Conservation (phyloP, 768 basidiomycete species). For the Scleroderma bovista region DNA sequence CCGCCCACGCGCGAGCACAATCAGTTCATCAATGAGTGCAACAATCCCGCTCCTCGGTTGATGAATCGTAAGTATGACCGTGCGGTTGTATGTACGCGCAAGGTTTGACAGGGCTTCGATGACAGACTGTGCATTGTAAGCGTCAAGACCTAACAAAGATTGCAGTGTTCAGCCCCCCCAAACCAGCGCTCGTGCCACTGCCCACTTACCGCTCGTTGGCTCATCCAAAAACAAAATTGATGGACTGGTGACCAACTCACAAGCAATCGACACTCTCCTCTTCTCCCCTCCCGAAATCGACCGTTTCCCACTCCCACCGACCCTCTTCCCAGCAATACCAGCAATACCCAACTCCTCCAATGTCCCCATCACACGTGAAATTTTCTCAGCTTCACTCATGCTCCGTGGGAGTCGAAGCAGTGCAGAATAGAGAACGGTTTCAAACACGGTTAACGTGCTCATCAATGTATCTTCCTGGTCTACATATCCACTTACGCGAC, state of each 20-base stretch:
- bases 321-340: conserved; percentile 82
- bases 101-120: conserved; percentile 83
- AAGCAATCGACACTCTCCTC: conserved; percentile 93
- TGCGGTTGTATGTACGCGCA: conserved; percentile 85
- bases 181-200: background rate
- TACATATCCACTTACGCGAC: conserved; percentile 87
- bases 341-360: conserved; percentile 94
- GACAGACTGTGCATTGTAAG: conserved; percentile 94
- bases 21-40: conserved; percentile 86
- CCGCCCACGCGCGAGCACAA: conserved; percentile 82
- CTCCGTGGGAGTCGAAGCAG: conserved; percentile 85
- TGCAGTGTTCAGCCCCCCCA: background rate
- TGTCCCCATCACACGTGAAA: conserved; percentile 89
- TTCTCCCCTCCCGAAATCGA: conserved; percentile 98
- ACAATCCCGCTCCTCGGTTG: conserved; percentile 98
- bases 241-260: conserved; percentile 95
- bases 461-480: conserved; percentile 99
- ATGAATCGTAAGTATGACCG: conserved; percentile 96
- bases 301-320: conserved; percentile 82
- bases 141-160: conserved; percentile 65
- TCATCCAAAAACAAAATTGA: conserved; percentile 96
- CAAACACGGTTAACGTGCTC: conserved; percentile 96
- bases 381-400: conserved; percentile 95
- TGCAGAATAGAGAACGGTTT: conserved; percentile 93
- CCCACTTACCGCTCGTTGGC: conserved; percentile 79